These are phyloP conservation scores for Dactylellina drechsleri DNA, from an alignment of 2,329 filamentous ascomycete species.

Conservation along the genomic window DNA sequence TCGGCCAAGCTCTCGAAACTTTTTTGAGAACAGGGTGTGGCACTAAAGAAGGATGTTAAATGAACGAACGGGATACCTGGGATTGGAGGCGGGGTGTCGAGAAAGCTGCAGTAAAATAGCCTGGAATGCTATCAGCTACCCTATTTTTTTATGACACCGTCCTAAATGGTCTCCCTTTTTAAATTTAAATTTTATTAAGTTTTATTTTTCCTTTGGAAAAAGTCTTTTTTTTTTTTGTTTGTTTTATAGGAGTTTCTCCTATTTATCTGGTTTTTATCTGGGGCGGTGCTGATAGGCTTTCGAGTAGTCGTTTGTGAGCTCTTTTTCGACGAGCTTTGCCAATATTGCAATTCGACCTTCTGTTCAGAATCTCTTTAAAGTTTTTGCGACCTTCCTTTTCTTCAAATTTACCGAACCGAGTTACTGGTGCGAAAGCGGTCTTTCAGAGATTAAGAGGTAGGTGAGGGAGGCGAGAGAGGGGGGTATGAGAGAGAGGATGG, in stretches of 20 bases:
- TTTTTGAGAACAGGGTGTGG: conserved; percentile 40
- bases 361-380: conserved; percentile 48
- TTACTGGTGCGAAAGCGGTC: conserved; percentile 33
- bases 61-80: conserved; percentile 32
- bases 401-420: conserved; percentile 54
- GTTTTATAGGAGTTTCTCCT: conserved; percentile 3
- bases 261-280: not conserved
- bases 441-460: conserved; percentile 11
- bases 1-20: conserved; percentile 17
- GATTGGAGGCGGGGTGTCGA: conserved; percentile 41
- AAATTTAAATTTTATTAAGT: conserved; percentile 20
- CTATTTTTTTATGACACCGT: conserved; percentile 16
- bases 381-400: conserved; percentile 55
- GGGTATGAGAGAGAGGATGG: conserved; percentile 16
- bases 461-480: conserved; percentile 15
- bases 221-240: conserved; percentile 8
- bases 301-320: conserved; percentile 35
- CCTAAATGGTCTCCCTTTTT: conserved; percentile 11
- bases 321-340: conserved; percentile 46
- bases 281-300: conserved; percentile 10
- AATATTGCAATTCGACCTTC: conserved; percentile 39
- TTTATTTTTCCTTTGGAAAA: conserved; percentile 15
- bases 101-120: conserved; percentile 14
- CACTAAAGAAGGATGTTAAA: conserved; percentile 38
- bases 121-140: not conserved